Percentiles rank a stretch among this genome's conserved stretches.
Evolutionary conservation across 2,329 filamentous ascomycete genomes (phyloP).

Genomic region (Sporothrix pseudoabietina): DNA sequence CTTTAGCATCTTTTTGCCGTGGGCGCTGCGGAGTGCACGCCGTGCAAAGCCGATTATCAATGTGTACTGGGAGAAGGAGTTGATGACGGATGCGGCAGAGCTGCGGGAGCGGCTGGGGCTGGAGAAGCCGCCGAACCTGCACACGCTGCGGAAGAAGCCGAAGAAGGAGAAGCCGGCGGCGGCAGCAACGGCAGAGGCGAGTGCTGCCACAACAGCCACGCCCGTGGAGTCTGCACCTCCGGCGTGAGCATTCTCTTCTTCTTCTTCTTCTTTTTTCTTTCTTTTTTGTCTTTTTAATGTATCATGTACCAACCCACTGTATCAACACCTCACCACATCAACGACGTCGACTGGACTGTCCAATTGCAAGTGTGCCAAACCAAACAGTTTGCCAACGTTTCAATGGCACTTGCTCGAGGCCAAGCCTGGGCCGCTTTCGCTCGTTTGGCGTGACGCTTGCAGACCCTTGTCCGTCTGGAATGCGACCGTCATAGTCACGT

Average conservation of each 20-base stretch:
- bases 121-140: conserved; percentile 83
- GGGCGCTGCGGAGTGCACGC: conserved; percentile 84
- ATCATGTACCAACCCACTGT: conserved; percentile 9
- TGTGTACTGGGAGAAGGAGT: conserved; percentile 95
- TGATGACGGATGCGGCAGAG: conserved; percentile 79
- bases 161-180: conserved; percentile 18
- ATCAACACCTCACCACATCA: background rate
- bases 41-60: conserved; percentile 81
- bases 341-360: background rate
- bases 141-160: conserved; percentile 66
- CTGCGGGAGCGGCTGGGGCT: conserved; percentile 76
- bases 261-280: too few relatives aligned
- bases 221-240: background rate
- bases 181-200: background rate
- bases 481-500: conserved; percentile 18
- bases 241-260: background rate
- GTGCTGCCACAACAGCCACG: background rate
- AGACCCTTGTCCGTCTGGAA: background rate
- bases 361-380: background rate
- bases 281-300: background rate
- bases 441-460: background rate
- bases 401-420: background rate
- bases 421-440: background rate
- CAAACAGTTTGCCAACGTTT: background rate
- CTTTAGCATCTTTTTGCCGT: conserved; percentile 76